Evolutionary conservation across 768 basidiomycete species (phyloP).

Genomic region (Trametes sanguinea): DNA sequence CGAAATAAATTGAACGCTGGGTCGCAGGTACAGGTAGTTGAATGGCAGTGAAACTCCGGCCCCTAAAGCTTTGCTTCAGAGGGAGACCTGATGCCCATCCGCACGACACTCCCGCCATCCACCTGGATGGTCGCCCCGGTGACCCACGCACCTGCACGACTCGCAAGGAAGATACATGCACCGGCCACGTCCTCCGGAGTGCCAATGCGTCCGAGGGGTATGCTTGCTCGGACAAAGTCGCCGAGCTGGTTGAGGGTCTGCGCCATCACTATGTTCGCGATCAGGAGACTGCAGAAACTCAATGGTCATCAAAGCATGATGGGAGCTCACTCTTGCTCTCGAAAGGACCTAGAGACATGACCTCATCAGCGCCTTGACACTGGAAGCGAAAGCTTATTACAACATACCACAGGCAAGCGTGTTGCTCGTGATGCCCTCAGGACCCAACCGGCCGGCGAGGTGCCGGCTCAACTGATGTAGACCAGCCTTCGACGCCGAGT

Average conservation of each 20-base stretch:
- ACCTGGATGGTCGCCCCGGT: conserved; percentile 64
- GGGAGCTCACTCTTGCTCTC: conserved; percentile 35
- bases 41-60: too few relatives aligned
- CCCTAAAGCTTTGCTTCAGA: too few relatives aligned
- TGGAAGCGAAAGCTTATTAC: background rate
- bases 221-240: conserved; percentile 42
- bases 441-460: conserved; percentile 57
- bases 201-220: conserved; percentile 59
- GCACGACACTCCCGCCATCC: conserved; percentile 59
- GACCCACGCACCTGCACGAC: conserved; percentile 60
- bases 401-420: conserved; percentile 61
- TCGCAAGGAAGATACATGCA: conserved; percentile 60
- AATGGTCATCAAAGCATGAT: background rate
- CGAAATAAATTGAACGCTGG: too few relatives aligned
- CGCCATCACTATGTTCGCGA: conserved; percentile 49
- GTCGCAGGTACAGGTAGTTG: too few relatives aligned
- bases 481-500: conserved; percentile 64
- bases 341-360: conserved; percentile 29
- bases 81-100: conserved; percentile 27
- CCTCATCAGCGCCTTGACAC: background rate
- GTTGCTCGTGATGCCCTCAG: conserved; percentile 60
- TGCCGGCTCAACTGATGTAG: conserved; percentile 61
- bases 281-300: background rate
- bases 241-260: conserved; percentile 49
- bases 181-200: conserved; percentile 66